Conservation (phyloP, 495 filamentous ascomycete genomes). For the Podospora pseudopauciseta region DNA sequence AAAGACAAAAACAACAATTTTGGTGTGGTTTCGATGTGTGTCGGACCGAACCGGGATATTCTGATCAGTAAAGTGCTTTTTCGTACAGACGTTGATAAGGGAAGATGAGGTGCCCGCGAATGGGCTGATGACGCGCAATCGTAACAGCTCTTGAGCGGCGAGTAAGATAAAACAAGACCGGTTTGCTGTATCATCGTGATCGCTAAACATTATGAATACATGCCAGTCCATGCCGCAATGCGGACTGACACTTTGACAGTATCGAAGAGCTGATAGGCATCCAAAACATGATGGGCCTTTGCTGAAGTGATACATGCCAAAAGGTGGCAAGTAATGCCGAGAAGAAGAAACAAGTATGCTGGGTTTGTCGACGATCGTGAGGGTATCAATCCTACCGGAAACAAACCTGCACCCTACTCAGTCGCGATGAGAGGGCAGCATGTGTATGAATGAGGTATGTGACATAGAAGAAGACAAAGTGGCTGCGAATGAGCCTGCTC, state of each 20-base stretch:
- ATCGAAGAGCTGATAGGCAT: conserved; percentile 13
- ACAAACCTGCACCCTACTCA: conserved; percentile 10
- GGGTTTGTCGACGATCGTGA: conserved; percentile 25
- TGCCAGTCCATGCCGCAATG: conserved; percentile 13
- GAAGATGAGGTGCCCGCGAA: conserved; percentile 11
- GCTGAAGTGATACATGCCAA: conserved; percentile 32
- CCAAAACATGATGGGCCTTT: conserved; percentile 12
- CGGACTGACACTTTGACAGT: conserved; percentile 10
- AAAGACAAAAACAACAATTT: not conserved
- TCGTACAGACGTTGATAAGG: conserved; percentile 16
- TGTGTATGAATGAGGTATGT: not conserved
- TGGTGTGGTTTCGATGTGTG: conserved; percentile 17
- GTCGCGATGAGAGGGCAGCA: not conserved
- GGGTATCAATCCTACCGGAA: conserved; percentile 24
- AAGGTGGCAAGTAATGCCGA: conserved; percentile 19
- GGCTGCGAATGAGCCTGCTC: not conserved
- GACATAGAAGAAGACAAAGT: not conserved
- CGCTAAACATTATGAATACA: conserved; percentile 18
- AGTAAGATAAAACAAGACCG: conserved; percentile 2
- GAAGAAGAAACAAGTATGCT: conserved; percentile 15
- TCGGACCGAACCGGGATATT: conserved; percentile 22
- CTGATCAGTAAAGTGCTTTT: conserved; percentile 10
- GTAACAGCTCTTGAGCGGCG: conserved; percentile 6
- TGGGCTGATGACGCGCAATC: conserved; percentile 19
- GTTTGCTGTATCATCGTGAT: conserved; percentile 15